A percentile compares a stretch with the other conserved stretches of the same genome.
Conservation (phyloP, 1,284 basidiomycete species). For the Ustilago curta region DNA sequence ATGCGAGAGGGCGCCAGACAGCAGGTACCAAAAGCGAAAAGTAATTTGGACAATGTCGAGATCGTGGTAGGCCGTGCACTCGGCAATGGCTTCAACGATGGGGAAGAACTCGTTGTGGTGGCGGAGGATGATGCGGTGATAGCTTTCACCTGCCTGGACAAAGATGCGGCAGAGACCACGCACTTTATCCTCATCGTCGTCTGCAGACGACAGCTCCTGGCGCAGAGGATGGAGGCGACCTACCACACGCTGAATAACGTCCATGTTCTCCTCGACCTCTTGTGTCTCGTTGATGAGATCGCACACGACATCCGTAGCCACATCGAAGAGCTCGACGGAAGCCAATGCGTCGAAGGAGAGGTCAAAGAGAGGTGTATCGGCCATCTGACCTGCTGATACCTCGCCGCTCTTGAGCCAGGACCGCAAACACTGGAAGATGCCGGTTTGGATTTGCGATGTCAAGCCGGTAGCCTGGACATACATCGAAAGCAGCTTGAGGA, state of each 20-base stretch:
- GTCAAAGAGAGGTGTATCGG: slow-evolving; percentile 83
- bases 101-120: slow-evolving; percentile 92
- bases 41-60: slow-evolving; percentile 98
- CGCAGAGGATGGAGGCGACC: slow-evolving; percentile 71
- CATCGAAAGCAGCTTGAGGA: slow-evolving; percentile 84
- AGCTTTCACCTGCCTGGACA: slow-evolving; percentile 95
- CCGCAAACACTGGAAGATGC: slow-evolving; percentile 87
- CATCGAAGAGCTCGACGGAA: slow-evolving; percentile 85
- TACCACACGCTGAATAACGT: slow-evolving; percentile 86
- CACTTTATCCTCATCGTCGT: slow-evolving; percentile 84
- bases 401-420: slow-evolving; percentile 92
- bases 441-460: slow-evolving; percentile 81
- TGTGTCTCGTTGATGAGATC: slow-evolving; percentile 98
- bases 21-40: slow-evolving; percentile 95
- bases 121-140: slow-evolving; percentile 86
- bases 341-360: slow-evolving; percentile 71
- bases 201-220: slow-evolving; percentile 50
- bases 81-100: slow-evolving; percentile 92
- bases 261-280: slow-evolving; percentile 93
- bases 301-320: slow-evolving; percentile 90
- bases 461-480: slow-evolving; percentile 90
- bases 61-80: slow-evolving; percentile 91
- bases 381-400: slow-evolving; percentile 77
- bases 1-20: slow-evolving; percentile 70
- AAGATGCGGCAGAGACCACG: slow-evolving; percentile 91